These are phyloP conservation scores for Calocybe gangraenosa DNA, from an alignment of 768 basidiomycete species.

Conservation along the genomic window DNA sequence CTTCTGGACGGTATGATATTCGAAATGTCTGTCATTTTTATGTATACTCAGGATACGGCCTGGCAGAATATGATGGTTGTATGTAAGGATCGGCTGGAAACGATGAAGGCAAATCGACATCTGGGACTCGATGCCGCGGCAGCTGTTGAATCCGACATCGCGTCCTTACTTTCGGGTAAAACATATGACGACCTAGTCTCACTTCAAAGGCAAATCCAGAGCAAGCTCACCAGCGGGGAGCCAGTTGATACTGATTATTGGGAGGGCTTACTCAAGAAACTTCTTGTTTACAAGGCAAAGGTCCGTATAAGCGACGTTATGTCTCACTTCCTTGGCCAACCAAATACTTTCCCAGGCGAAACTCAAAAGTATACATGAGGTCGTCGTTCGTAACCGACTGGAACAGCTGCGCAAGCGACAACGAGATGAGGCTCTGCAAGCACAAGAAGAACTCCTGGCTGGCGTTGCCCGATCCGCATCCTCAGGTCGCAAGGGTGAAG, in stretches of 20 bases:
- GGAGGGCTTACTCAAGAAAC: conserved; percentile 87
- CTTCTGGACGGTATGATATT: conserved; percentile 84
- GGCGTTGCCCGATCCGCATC: conserved; percentile 66
- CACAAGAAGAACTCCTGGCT: conserved; percentile 85
- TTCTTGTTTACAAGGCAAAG: conserved; percentile 97
- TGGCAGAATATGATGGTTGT: conserved; percentile 94
- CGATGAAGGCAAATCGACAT: conserved; percentile 57
- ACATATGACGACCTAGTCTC: conserved; percentile 77
- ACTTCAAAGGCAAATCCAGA: conserved; percentile 83
- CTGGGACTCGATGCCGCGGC: conserved; percentile 67
- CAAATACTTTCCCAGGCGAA: conserved; percentile 60
- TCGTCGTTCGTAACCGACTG: conserved; percentile 92
- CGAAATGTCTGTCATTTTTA: not conserved
- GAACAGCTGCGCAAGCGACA: conserved; percentile 96
- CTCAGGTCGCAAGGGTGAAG: conserved; percentile 29
- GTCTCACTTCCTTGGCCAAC: not conserved
- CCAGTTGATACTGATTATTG: conserved; percentile 98
- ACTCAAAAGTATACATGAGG: conserved; percentile 88
- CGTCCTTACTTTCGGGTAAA: conserved; percentile 78
- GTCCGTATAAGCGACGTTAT: conserved; percentile 33
- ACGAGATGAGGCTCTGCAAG: conserved; percentile 91
- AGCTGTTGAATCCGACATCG: conserved; percentile 84
- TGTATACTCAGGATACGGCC: not conserved
- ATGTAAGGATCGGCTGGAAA: conserved; percentile 85
- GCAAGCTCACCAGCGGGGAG: conserved; percentile 86